Base-by-base conservation (phyloP, 495 filamentous ascomycete genomes). In the Apiosordaria backusii region DNA sequence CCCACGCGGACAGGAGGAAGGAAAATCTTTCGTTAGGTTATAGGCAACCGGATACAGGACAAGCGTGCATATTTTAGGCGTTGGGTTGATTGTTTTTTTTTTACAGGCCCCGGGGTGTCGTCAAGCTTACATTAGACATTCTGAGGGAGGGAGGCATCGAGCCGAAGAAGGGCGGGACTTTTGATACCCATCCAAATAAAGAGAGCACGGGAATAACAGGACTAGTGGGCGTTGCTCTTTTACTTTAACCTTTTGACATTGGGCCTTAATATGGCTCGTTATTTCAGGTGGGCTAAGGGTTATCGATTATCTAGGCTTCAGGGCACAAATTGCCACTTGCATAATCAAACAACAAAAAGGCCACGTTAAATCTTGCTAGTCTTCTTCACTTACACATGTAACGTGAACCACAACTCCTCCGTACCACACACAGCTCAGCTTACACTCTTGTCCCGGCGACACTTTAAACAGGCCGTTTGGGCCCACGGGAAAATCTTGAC, bases 1-100 rank as follows among this genome's bases (percentile, higher is more conserved):
- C 84, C 86, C 0, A 80, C 84, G 26, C 85, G 85, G 52, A 86
- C 86, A 67, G 85, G 85, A 57, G 88, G 89, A 2, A 83, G 85
- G 57, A 79, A 87, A 61, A 76, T 92, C 13, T 90, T 92, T 65
- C 86, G 85, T 67, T 92, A 55, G 22, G 52, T 45, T 15, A 7
- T 3, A 15, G 35, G 6, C 35, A 15, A 13, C 35, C 35, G 35
- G 16, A 13, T 18, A 7, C 10, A 9, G 35, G 35, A 45, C 35
- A 45, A 45, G 10, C 9, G 10, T 9, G 35, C 35, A 45, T 45
- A 45, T 13, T 45, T 45, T 35, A 1, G 35, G 35, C 9, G 35
- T 45, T 45, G 10, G 35, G 35, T n/a, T n/a, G n/a, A n/a, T n/a
- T n/a, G 35, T 45, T 45, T 45, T 45, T 0, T 2, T 45, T 45